Evolutionary conservation across 768 basidiomycete genomes (phyloP).

Genomic region (Phylloporus sp.): DNA sequence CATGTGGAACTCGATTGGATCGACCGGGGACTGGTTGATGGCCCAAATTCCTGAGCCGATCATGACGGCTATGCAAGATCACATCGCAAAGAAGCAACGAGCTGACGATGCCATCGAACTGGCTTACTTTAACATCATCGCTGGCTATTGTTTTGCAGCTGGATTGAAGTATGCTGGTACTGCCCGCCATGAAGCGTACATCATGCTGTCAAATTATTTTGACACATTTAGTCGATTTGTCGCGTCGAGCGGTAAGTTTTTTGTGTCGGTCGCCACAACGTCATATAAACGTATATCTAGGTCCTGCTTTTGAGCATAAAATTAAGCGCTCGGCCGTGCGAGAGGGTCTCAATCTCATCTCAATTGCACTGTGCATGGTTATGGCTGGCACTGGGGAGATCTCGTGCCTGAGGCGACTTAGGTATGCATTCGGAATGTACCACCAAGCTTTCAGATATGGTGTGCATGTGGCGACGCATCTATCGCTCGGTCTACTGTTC

Average conservation of each 20-base stretch:
- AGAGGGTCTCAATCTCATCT: conserved; percentile 83
- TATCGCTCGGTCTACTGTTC: conserved; percentile 88
- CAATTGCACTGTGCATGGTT: conserved; percentile 82
- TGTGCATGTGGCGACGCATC: conserved; percentile 83
- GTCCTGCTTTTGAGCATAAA: conserved; percentile 76
- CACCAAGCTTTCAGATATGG: conserved; percentile 77
- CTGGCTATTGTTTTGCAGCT: conserved; percentile 88
- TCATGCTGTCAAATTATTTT: conserved; percentile 73
- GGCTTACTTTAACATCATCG: conserved; percentile 87
- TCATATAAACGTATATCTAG: conserved; percentile 34
- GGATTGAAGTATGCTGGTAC: conserved; percentile 94
- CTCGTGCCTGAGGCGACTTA: conserved; percentile 77
- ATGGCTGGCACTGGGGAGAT: conserved; percentile 98
- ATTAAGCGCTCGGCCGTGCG: conserved; percentile 85
- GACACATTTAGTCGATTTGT: conserved; percentile 73
- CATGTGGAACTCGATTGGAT: conserved; percentile 76
- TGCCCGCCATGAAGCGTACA: conserved; percentile 84
- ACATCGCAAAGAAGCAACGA: conserved; percentile 39
- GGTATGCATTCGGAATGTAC: conserved; percentile 87
- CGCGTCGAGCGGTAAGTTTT: conserved; percentile 56
- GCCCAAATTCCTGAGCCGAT: conserved; percentile 69
- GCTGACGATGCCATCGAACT: conserved; percentile 74
- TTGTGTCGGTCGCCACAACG: neutral
- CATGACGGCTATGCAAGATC: conserved; percentile 50
- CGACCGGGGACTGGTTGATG: conserved; percentile 69